Base-by-base conservation (phyloP, 495 filamentous ascomycete species). In the Neurospora pannonica region DNA sequence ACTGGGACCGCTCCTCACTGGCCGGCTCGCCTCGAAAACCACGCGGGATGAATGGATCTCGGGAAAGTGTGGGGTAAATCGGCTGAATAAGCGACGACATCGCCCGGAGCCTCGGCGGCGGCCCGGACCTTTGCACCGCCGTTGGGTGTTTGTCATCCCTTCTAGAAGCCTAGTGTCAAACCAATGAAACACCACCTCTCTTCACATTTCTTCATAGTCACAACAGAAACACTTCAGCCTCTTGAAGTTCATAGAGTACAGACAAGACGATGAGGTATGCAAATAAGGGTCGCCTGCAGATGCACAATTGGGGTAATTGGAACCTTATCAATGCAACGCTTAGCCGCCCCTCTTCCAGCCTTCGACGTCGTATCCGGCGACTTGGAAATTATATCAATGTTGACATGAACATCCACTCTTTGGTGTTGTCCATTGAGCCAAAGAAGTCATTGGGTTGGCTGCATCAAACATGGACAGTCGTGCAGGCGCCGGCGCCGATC, bases 31-130 rank as follows among this genome's bases (percentile, higher is more conserved):
- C 21, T 54, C 46, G 10, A 34, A 62, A 62, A 21, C n/a, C 24
- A 43, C 34, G 36, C 21, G 36, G 70, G 48, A 70, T 75, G 46
- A 60, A 72, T 71, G 74, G 74, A 17, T 43, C 70, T 38, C 24
- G n/a, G 74, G 71, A 70, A 36, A 28, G n/a, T 75, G 71, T 72
- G 74, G 74, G 74, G 74, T 73, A 42, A 19, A 34, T 34, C 54
- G 54, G 54, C 31, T 62, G 54, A 62, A 62, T 19, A 28, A 62
- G 54, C 54, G 54, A 62, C 54, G 54, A 62, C 54, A 34, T 62
- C 4, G 54, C 6, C 28, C 54, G 54, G 24, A 62, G 54, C 28
- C 13, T 62, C 54, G 54, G 54, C 54, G 15, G 54, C 54, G 54
- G 54, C 24, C 54, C 54, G 54, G 54, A 62, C 54, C 28, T 62